phyloP scores from a whole-genome alignment of 1,284 basidiomycete species.

The Salmacisia buchloeana region DNA sequence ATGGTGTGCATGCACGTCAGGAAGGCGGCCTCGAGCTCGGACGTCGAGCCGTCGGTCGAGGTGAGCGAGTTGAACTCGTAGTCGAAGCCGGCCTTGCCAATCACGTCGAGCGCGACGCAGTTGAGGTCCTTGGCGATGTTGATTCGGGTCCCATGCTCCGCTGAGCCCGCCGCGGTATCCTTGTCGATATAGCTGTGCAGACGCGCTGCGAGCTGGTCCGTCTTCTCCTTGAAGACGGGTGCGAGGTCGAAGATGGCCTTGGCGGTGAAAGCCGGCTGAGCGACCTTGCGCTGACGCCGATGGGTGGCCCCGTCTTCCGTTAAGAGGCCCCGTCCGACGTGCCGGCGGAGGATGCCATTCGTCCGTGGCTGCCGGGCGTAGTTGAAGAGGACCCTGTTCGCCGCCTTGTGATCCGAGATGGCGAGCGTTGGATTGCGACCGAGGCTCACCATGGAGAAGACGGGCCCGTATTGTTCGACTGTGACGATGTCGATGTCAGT shows the following conservation, averaged over 20 bases:
- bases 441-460: too few species aligned
- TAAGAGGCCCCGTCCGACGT: not conserved
- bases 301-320: not conserved
- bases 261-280: constrained; percentile 42
- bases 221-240: constrained; percentile 31
- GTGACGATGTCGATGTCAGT: too few species aligned
- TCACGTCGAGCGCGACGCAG: constrained; percentile 35
- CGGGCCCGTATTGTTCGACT: too few species aligned
- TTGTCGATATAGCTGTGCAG: constrained; percentile 23
- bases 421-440: too few species aligned
- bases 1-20: not conserved
- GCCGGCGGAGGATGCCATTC: not conserved
- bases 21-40: not conserved
- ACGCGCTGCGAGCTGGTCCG: constrained; percentile 16
- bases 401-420: too few species aligned
- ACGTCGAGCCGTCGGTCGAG: not conserved
- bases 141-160: constrained; percentile 15
- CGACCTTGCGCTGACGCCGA: constrained; percentile 33
- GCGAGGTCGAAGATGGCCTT: constrained; percentile 32
- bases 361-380: not conserved
- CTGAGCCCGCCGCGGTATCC: not conserved
- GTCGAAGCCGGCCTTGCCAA: constrained; percentile 42
- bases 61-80: constrained; percentile 2
- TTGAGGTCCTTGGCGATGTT: constrained; percentile 24
- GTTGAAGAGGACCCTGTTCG: too few species aligned